Percentiles rank a stretch among this genome's conserved stretches.
Conservation (phyloP, 352 stramenopile genomes). For the Pythium monospermum region DNA sequence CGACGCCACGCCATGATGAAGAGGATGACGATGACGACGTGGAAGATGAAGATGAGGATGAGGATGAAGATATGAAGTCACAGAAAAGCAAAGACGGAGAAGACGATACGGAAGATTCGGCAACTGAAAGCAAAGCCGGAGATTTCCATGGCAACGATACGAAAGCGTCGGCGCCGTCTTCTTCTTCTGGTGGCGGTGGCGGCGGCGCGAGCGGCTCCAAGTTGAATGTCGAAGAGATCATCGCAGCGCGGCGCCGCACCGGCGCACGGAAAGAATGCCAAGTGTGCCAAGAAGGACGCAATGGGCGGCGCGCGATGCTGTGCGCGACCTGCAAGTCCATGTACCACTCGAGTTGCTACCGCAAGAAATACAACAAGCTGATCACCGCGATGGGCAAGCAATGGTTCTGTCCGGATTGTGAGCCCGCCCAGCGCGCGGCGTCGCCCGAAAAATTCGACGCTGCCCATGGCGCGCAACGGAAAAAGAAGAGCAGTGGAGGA, state of each 20-base stretch:
- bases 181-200: background rate
- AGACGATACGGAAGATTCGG: conserved; percentile 15
- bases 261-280: conserved; percentile 66
- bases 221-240: conserved; percentile 62
- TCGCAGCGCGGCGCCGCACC: conserved; percentile 58
- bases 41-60: conserved; percentile 13
- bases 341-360: conserved; percentile 83
- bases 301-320: conserved; percentile 70
- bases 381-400: conserved; percentile 56
- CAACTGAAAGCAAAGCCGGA: conserved; percentile 16
- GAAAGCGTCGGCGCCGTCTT: background rate
- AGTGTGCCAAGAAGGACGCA: conserved; percentile 66
- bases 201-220: conserved; percentile 6
- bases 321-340: conserved; percentile 78
- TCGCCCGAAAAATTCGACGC: conserved; percentile 29
- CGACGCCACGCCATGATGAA: conserved; percentile 32
- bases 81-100: conserved; percentile 6
- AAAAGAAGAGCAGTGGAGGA: conserved; percentile 30
- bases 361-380: conserved; percentile 70
- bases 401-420: conserved; percentile 80
- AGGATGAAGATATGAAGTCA: background rate
- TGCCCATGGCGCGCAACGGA: conserved; percentile 23
- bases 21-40: conserved; percentile 38
- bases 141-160: background rate
- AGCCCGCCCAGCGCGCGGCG: conserved; percentile 29